A percentile compares a stretch with the other conserved stretches of the same genome.
phyloP scores from a whole-genome alignment of 371 early-diverging fungal species.

The Apophysomyces trapeziformis region DNA sequence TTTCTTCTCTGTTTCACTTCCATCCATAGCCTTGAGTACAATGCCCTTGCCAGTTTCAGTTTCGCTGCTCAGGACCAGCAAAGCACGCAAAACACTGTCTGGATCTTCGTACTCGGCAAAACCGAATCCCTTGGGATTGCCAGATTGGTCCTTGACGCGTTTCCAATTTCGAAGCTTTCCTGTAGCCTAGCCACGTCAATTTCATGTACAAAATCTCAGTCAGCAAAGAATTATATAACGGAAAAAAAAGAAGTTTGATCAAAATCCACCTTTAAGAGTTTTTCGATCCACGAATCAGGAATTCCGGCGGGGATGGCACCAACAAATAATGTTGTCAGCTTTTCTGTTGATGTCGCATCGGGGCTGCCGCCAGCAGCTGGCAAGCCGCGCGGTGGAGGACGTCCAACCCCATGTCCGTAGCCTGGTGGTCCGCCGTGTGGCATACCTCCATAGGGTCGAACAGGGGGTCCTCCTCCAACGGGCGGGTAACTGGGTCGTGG shows the following conservation, averaged over 20 bases:
- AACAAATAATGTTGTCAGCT: constrained; percentile 76
- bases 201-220: not conserved
- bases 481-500: constrained; percentile 18
- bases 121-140: constrained; percentile 79
- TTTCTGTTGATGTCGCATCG: constrained; percentile 40
- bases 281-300: constrained; percentile 73
- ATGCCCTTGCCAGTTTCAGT: constrained; percentile 50
- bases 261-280: constrained; percentile 60
- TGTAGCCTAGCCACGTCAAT: constrained; percentile 47
- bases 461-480: constrained; percentile 15
- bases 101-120: constrained; percentile 81
- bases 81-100: constrained; percentile 67
- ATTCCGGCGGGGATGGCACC: constrained; percentile 77
- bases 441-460: constrained; percentile 8
- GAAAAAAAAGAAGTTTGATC: no score
- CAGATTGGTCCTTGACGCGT: constrained; percentile 69
- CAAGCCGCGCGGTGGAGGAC: constrained; percentile 10
- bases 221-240: no score
- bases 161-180: constrained; percentile 76
- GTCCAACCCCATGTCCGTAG: constrained; percentile 7
- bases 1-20: constrained; percentile 60
- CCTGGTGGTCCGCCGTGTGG: constrained; percentile 3
- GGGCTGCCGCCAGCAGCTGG: constrained; percentile 3
- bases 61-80: constrained; percentile 76
- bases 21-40: constrained; percentile 61